Evolutionary conservation across 352 stramenopile genomes (phyloP), one percentile per base, ranked within the genome.

Genomic region (Pelagophyceae sp.): DNA sequence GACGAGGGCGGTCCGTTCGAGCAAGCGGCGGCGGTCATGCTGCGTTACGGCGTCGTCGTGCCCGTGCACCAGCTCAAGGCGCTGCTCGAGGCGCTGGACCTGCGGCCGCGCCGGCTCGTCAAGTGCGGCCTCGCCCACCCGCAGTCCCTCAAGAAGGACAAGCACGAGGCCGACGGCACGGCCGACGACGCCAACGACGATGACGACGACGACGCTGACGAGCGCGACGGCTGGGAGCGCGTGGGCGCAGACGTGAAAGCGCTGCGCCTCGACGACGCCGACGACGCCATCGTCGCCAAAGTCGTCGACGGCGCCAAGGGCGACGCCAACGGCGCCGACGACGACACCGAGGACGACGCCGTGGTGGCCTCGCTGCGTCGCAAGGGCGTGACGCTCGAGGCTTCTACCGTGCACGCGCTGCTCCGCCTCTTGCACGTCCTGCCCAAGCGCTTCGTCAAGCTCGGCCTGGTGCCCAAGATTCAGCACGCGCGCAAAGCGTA

Each of bases 21-120:
- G 23, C 38, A 74, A 5, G 67, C 67, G 35, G 2, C 33, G 37
- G 23, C 1, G 33, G 23, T 23, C 17, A 6, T 74, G 2, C 35
- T 0, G 17, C 11, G 31, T 1, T 35, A 54, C 27, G 67, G 67
- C 20, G 2, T 74, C 35, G 37, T 60, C 2, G 67, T 31, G 67
- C 67, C 67, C 2, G 1, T 20, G 27, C 3, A 31, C 2, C 35
- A 74, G 67, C 2, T 74, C 67, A 58, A 74, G 67, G 27, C 17
- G 33, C 67, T 74, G 35, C n/a, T 74, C 23, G 33, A 51, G 15
- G 38, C 29, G 33, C 67, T 74, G 2, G 35, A 74, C 5, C n/a
- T 74, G 0, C 0, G 29, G 35, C 67, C 67, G 35, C 31, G 67
- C 17, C 67, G 67, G 23, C 67, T 74, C 35, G 67, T 74, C 67